Conservation (phyloP, 129 eudicot species). For the Heracleum sosnowskyi region DNA sequence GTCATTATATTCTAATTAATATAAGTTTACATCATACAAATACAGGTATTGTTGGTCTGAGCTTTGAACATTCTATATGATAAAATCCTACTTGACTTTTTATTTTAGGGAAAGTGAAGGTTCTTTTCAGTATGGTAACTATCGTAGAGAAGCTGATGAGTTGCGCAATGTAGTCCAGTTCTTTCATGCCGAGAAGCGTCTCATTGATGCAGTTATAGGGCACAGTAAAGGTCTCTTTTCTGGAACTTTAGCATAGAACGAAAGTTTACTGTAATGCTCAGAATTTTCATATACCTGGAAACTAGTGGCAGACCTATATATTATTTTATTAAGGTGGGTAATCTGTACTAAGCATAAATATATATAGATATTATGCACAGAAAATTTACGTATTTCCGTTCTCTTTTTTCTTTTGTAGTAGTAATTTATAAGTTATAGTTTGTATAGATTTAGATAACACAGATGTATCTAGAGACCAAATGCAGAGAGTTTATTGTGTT, state of each 20-base stretch:
- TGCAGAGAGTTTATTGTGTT: not conserved
- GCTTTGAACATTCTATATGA: not conserved
- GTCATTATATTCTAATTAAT: not conserved
- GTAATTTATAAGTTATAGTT: not conserved
- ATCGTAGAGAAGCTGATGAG: constrained; percentile 74
- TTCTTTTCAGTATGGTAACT: constrained; percentile 74
- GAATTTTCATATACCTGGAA: not conserved
- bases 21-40: not conserved
- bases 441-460: no score
- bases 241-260: not conserved
- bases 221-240: constrained; percentile 70
- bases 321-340: not conserved
- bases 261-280: not conserved
- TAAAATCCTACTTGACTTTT: constrained; percentile 10
- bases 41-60: not conserved
- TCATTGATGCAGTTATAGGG: constrained; percentile 48
- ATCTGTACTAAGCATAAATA: not conserved
- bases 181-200: constrained; percentile 32
- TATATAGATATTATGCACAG: not conserved
- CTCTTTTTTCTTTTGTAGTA: not conserved
- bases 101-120: constrained; percentile 77
- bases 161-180: constrained; percentile 49
- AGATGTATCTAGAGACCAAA: not conserved
- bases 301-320: not conserved
- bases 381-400: not conserved